These are phyloP conservation scores for Astragalus glycyphyllos DNA, from an alignment of 306 rosid genomes.

Conservation along the genomic window DNA sequence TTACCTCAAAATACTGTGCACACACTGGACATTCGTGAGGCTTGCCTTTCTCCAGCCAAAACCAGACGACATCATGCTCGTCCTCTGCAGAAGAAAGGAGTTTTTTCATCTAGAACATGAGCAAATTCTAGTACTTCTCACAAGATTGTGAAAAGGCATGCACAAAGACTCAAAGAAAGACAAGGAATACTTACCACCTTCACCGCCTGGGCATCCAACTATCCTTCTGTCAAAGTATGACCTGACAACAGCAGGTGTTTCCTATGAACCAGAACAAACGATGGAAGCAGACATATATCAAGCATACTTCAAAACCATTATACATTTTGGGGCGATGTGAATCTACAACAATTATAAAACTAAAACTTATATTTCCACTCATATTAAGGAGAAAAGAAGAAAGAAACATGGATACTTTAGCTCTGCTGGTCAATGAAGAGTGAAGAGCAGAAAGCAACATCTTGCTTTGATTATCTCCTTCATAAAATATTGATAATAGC, in stretches of 20 bases:
- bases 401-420: not conserved
- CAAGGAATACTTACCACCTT: slow-evolving; percentile 71
- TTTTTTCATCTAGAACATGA: slow-evolving; percentile 18
- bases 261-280: slow-evolving; percentile 55
- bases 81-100: slow-evolving; percentile 65
- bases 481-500: not conserved
- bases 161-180: slow-evolving; percentile 9
- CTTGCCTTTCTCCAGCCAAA: slow-evolving; percentile 92
- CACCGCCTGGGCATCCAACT: slow-evolving; percentile 97
- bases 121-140: slow-evolving; percentile 1
- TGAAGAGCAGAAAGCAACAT: not conserved
- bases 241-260: slow-evolving; percentile 85
- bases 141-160: slow-evolving; percentile 28
- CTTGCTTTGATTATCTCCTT: not conserved
- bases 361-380: slow-evolving; percentile 14
- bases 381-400: not conserved
- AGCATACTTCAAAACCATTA: slow-evolving; percentile 14
- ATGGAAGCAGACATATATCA: slow-evolving; percentile 11
- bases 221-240: slow-evolving; percentile 81
- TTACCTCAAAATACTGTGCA: slow-evolving; percentile 84
- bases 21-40: slow-evolving; percentile 94
- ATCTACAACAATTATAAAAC: slow-evolving; percentile 19
- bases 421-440: not conserved
- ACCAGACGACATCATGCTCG: slow-evolving; percentile 98
- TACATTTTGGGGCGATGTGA: not conserved